phyloP scores from a whole-genome alignment of 352 stramenopile genomes.

The Globisporangium heterothallicum region DNA sequence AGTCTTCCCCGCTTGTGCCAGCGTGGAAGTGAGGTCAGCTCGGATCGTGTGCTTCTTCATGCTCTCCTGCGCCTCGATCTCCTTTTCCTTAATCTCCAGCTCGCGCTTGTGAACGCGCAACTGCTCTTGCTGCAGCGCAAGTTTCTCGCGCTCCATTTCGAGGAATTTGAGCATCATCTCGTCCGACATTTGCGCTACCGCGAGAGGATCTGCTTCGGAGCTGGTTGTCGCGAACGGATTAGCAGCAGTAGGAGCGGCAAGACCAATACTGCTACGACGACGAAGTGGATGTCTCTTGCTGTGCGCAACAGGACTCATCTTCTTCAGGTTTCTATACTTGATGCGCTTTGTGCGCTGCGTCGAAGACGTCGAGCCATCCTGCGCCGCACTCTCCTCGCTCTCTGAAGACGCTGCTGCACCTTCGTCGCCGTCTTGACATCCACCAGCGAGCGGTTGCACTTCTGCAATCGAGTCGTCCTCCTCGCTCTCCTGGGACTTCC shows the following conservation, averaged over 20 bases:
- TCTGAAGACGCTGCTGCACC: neutral
- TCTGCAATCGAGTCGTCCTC: neutral
- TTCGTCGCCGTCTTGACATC: neutral
- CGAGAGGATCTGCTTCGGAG: neutral
- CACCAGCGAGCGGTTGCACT: neutral
- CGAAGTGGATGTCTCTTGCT: neutral
- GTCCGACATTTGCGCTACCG: neutral
- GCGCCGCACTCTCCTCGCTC: neutral
- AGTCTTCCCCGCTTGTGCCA: conserved; percentile 18
- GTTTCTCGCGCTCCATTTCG: conserved; percentile 30
- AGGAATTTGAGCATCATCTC: conserved; percentile 11
- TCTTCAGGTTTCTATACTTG: neutral
- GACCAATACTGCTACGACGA: neutral
- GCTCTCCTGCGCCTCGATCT: conserved; percentile 29
- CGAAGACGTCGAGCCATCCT: neutral
- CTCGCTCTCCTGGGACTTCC: neutral
- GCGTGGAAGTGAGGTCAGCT: conserved; percentile 16
- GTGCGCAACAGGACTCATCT: neutral
- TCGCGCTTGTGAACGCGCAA: conserved; percentile 27
- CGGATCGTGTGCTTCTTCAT: conserved; percentile 17
- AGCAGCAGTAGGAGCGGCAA: neutral
- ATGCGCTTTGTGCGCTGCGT: neutral
- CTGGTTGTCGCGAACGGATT: neutral
- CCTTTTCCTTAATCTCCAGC: conserved; percentile 34
- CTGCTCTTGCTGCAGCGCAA: conserved; percentile 27